These are phyloP conservation scores for Mortierella sp. DNA, from an alignment of 371 early-diverging fungal species.

Conservation along the genomic window DNA sequence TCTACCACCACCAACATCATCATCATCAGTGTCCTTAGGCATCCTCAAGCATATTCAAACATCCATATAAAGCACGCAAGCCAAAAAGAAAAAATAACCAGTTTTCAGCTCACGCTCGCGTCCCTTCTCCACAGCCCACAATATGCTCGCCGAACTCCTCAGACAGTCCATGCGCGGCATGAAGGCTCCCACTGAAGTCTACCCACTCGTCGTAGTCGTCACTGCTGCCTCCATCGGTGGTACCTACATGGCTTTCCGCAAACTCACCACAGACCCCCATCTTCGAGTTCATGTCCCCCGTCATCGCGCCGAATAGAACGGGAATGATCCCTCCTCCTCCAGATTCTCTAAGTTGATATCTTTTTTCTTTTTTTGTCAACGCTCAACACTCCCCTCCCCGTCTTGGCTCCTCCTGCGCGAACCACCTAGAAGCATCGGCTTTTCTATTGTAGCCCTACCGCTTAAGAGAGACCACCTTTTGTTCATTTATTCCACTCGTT, in stretches of 20 bases:
- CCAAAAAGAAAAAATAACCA: not conserved
- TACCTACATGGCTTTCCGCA: conserved; percentile 52
- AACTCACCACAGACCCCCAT: conserved; percentile 49
- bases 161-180: conserved; percentile 36
- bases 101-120: not conserved
- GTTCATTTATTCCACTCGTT: too few relatives aligned
- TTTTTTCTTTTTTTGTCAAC: too few relatives aligned
- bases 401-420: too few relatives aligned
- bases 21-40: too few relatives aligned
- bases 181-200: conserved; percentile 53
- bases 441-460: too few relatives aligned
- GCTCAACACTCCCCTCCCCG: too few relatives aligned
- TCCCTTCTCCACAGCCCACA: conserved; percentile 7
- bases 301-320: conserved; percentile 1
- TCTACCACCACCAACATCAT: too few relatives aligned
- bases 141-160: conserved; percentile 40
- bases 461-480: too few relatives aligned
- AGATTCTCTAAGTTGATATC: too few relatives aligned
- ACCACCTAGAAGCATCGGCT: too few relatives aligned
- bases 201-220: conserved; percentile 50
- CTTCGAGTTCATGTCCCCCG: conserved; percentile 28
- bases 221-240: conserved; percentile 49
- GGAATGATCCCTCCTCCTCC: too few relatives aligned
- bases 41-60: too few relatives aligned
- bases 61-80: not conserved